A percentile compares a stretch with the other conserved stretches of the same genome.
These are phyloP conservation scores for Hyaloscypha bicolor DNA, from an alignment of 495 filamentous ascomycete genomes.

Conservation along the genomic window DNA sequence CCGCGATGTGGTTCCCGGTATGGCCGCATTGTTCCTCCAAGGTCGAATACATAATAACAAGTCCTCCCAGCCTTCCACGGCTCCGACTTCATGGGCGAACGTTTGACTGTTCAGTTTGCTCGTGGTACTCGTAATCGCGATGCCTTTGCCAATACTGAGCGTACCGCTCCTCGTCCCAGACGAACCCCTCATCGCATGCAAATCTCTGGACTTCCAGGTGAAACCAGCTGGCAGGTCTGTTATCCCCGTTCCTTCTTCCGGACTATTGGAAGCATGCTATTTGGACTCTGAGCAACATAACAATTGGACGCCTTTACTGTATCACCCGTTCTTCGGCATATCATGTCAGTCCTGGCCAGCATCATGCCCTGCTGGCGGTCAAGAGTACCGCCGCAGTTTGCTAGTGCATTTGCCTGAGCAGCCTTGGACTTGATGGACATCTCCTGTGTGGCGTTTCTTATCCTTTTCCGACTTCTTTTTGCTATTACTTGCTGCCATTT, in stretches of 20 bases:
- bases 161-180: conserved; percentile 84
- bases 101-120: conserved; percentile 96
- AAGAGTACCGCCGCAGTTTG: conserved; percentile 25
- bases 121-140: conserved; percentile 90
- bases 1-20: conserved; percentile 95
- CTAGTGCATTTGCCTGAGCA: conserved; percentile 38
- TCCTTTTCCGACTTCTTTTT: conserved; percentile 33
- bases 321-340: conserved; percentile 27
- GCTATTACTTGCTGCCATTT: conserved; percentile 33
- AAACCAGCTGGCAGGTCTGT: conserved; percentile 99
- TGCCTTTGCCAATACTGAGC: conserved; percentile 69
- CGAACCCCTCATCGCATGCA: conserved; percentile 96
- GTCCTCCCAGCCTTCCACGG: conserved; percentile 59
- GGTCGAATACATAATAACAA: conserved; percentile 31
- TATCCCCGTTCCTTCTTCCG: conserved; percentile 60
- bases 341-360: conserved; percentile 39
- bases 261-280: conserved; percentile 40
- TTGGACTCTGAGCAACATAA: conserved; percentile 34
- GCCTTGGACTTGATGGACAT: conserved; percentile 35
- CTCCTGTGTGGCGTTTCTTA: conserved; percentile 37
- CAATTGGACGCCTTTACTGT: conserved; percentile 35
- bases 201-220: conserved; percentile 92
- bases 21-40: conserved; percentile 35
- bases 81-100: conserved; percentile 96
- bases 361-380: conserved; percentile 31